phyloP scores from a whole-genome alignment of 495 filamentous ascomycete genomes.

The Trichoderma asperelloides region DNA sequence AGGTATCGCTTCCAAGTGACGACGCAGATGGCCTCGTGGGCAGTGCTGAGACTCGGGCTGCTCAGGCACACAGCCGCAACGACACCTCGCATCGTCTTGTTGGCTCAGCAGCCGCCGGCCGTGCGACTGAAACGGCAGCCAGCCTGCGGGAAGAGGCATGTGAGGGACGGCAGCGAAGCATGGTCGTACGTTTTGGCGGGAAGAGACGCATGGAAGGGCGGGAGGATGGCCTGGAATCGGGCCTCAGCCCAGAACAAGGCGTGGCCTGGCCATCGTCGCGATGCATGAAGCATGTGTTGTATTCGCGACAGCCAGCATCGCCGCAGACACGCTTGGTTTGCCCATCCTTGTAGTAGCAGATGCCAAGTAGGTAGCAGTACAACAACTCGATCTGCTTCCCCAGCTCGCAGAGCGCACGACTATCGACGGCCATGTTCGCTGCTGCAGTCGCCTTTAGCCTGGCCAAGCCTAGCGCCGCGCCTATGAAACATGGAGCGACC shows the following conservation, averaged over 20 bases:
- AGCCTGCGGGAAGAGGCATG: not conserved
- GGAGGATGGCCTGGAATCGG: too few species aligned
- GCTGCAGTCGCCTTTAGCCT: not conserved
- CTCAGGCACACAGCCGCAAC: not conserved
- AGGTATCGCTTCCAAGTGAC: not conserved
- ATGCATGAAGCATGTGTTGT: too few species aligned
- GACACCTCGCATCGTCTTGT: not conserved
- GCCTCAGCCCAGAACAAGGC: too few species aligned
- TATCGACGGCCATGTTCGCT: not conserved
- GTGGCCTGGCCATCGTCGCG: not conserved
- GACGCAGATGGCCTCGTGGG: not conserved
- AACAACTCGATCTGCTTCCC: too few species aligned
- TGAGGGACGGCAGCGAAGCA: not conserved
- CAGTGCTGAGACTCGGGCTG: constrained; percentile 1
- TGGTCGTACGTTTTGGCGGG: not conserved
- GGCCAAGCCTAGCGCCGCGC: not conserved
- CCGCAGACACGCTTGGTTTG: too few species aligned
- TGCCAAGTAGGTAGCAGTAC: too few species aligned
- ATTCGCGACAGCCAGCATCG: too few species aligned
- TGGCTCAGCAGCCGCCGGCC: constrained; percentile 1
- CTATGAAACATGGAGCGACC: not conserved
- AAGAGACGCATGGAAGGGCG: too few species aligned
- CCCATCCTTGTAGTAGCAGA: too few species aligned
- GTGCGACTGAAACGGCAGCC: constrained; percentile 3
- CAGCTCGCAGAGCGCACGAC: too few species aligned